Base-by-base conservation (phyloP, 257 asterid species). In the Solanum stenotomum region DNA sequence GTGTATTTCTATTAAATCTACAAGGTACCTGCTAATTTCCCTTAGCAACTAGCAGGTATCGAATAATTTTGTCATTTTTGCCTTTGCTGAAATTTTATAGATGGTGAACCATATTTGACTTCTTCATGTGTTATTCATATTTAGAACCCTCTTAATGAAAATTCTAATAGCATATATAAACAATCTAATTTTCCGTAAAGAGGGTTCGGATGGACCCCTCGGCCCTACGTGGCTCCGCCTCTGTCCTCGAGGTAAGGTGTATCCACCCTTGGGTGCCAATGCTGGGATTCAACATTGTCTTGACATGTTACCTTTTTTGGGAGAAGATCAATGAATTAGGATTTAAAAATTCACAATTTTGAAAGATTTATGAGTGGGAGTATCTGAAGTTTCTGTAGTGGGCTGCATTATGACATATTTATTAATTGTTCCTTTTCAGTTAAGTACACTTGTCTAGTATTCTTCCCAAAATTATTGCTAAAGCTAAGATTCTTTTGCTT, bases 361-460 rank as follows among this genome's bases (percentile, higher is more conserved):
- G 67, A 59, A 84, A 84, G 84, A 34, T 61, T 33, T 44, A 88
- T 86, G 88, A 87, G 84, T 83, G 72, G 90, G 84, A 49, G 61
- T 67, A 38, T 84, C 70, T 35, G 83, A 88, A 56, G 67, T 67
- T 87, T 68, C 27, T 87, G 10, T 49, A 5, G 31, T 87, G 86
- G 85, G 68, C 23, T 85, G 83, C 75, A 81, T 89, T 75, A 35
- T 33, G 76, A 10, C 22, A 83, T 59, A 38, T 12, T 44, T 79
- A n/a, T 65, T 61, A 18, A 63, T 33, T 70, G 31, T 84, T 83
- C 68, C 44, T 81, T 46, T 81, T 81, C 25, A 27, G 42, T 29
- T 29, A 81, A 81, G 68, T 35, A 46, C 29, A 79, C 67, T 44
- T 15, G 67, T 15, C 67, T 44, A 49, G 29, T 82, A 82, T 29